Percentiles rank a stretch among this genome's conserved stretches.
phyloP scores from a whole-genome alignment of 1,139 yeast genomes.

The Pichia norvegensis region DNA sequence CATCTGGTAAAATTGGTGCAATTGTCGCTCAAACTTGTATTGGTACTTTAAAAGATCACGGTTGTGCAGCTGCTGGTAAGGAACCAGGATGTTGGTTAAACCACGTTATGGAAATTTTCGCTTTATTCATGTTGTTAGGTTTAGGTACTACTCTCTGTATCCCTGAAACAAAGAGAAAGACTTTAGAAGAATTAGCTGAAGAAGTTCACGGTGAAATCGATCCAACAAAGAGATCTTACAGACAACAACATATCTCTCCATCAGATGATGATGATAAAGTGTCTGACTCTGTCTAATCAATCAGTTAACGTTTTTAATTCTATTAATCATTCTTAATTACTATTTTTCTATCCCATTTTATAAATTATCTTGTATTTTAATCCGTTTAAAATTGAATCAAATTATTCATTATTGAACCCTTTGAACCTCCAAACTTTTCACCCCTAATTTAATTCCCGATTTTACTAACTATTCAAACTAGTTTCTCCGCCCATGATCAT shows the following conservation, averaged over 20 bases:
- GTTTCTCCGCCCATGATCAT: not conserved
- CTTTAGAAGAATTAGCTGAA: conserved; percentile 74
- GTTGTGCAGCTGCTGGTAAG: conserved; percentile 47
- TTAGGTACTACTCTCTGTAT: conserved; percentile 53
- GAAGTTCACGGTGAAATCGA: conserved; percentile 71
- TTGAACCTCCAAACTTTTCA: not conserved
- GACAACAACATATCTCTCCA: conserved; percentile 2
- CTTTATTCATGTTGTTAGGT: conserved; percentile 83
- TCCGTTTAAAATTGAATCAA: not conserved
- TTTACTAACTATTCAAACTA: no score
- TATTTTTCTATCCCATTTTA: not conserved
- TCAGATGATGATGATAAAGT: conserved; percentile 25
- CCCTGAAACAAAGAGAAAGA: conserved; percentile 88
- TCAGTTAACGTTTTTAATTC: not conserved
- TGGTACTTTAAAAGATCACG: conserved; percentile 76
- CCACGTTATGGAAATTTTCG: conserved; percentile 88
- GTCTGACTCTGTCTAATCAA: conserved; percentile 19
- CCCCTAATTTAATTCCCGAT: no score
- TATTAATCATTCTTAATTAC: not conserved
- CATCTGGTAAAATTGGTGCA: conserved; percentile 93
- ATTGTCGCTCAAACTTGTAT: conserved; percentile 87
- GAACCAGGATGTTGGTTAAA: conserved; percentile 69
- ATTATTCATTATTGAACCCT: not conserved
- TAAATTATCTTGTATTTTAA: not conserved
- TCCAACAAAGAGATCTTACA: conserved; percentile 17